Evolutionary conservation across 345 rosid species (phyloP), one percentile per base, ranked within the genome.

Genomic region (Aquilaria sinensis): DNA sequence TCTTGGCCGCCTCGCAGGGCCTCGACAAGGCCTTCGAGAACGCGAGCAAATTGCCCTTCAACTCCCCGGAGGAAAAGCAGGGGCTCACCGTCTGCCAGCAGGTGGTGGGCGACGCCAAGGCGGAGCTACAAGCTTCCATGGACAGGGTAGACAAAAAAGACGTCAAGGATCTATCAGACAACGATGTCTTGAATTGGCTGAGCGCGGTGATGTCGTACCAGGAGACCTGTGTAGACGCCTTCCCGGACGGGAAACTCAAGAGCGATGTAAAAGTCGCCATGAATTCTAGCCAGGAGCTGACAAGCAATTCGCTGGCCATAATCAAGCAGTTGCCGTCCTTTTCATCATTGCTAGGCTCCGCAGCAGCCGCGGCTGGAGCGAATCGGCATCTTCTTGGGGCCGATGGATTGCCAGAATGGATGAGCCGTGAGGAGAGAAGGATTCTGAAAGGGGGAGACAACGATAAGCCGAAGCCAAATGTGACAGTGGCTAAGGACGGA

Each of bases 201-300:
- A 92, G 96, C 47, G 97, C 98, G 0, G 96, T 84, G 12, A 78
- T 87, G 75, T 78, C 97, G 32, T 88, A 92, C 71, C 88, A 87
- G 52, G 85, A 85, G 14, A 70, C 96, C 0, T 92, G 98, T 59
- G 62, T 88, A 12, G 98, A 92, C 57, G 89, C 87, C 3, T 92
- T 92, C 62, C 87, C 91, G 1, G 91, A 91, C 0, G 98, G 93
- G 56, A 68, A 74, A 55, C 48, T 70, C 23, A 92, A 78, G 70
- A 30, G 81, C 1, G 78, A 84, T 12, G 68, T 89, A 75, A 75
- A 81, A 47, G 78, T 74, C 55, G 61, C 61, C 4, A 60, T 87
- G 31, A 78, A 77, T 23, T 56, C 74, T 10, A 63, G 92, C 45
- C 76, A 75, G 54, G 75, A 75, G 51, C 70, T 81, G 30, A 84